Evolutionary conservation across 495 filamentous ascomycete genomes (phyloP), one percentile per base, ranked within the genome.

Genomic region (Cercophora sp.): DNA sequence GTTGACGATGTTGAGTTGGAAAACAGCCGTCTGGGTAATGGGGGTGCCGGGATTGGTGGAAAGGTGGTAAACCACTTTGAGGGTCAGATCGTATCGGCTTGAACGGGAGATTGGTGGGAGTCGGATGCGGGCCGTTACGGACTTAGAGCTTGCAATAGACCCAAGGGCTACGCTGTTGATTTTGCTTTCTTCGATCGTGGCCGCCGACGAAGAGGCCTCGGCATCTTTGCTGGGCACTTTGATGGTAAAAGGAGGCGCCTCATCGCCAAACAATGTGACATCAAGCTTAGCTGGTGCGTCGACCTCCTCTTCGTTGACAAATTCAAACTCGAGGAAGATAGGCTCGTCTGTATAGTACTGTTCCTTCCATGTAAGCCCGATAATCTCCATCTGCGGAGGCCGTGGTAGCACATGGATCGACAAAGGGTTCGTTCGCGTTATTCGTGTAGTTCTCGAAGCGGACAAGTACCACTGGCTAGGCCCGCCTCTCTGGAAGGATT

Each of bases 381-480:
- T 76, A 27, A 97, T 79, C 53, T 87, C 81, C 69, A 99, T 84
- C 64, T 96, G 97, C 0, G 93, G 93, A 34, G 93, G 93, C 62
- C 93, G 87, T 4, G 92, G 93, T 50, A 89, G 74, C 27, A 97
- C 83, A 40, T 79, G 87, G 25, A 86, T 76, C 56, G 70, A 56
- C 15, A 74, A 71, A 9, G 79, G 71, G 29, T 79, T 71, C 20
- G 59, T 53, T 34, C 78, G 69, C 19, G 76, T 69, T 3, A 86
- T 39, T 27, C 65, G 73, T 56, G 74, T 79, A 25, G 70, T 70
- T 11, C 63, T 67, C 2, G 70, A 56, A 18, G 69, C 70, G 15
- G 76, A 65, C 16, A 76, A 65, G 78, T 84, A 84, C 82, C 85
- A 86, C 1, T 69, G 49, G 25, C 69, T 71, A 27, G 67, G 64